A percentile compares a stretch with the other conserved stretches of the same genome.
These are phyloP conservation scores for Epichloe glyceriae DNA, from an alignment of 2,329 filamentous ascomycete species.

Conservation along the genomic window DNA sequence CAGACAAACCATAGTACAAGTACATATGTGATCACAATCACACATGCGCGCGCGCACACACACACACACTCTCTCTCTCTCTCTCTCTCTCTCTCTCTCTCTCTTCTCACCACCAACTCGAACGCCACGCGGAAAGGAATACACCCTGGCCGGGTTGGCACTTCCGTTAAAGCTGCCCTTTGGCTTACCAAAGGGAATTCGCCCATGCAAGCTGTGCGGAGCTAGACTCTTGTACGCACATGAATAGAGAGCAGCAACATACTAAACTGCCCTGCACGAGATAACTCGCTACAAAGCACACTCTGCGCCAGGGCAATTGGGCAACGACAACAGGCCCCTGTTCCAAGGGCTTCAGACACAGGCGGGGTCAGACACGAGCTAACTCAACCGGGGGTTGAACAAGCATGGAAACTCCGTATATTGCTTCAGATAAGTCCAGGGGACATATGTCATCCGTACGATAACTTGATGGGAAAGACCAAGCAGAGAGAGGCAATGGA, in stretches of 20 bases:
- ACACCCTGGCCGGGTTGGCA: neutral
- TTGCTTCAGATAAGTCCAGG: constrained; percentile 3
- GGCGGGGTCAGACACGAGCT: neutral
- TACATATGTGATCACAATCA: constrained; percentile 3
- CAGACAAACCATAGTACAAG: neutral
- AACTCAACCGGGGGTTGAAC: neutral
- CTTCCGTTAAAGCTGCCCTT: neutral
- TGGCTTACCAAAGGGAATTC: neutral
- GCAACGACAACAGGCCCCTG: neutral
- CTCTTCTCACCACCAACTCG: neutral
- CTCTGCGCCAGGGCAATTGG: neutral
- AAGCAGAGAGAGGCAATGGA: neutral
- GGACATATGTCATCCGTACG: neutral
- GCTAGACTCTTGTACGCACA: neutral
- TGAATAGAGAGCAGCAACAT: no score
- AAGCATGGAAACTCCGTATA: neutral
- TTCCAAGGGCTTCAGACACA: neutral
- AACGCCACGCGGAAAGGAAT: constrained; percentile 6
- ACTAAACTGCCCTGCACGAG: neutral
- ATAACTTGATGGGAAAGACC: neutral
- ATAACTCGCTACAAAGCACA: neutral
- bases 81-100: neutral
- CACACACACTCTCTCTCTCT: neutral
- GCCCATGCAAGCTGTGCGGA: neutral
- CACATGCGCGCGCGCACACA: constrained; percentile 2